Evolutionary conservation across 495 filamentous ascomycete genomes (phyloP).

Genomic region (Amorphotheca resinae): DNA sequence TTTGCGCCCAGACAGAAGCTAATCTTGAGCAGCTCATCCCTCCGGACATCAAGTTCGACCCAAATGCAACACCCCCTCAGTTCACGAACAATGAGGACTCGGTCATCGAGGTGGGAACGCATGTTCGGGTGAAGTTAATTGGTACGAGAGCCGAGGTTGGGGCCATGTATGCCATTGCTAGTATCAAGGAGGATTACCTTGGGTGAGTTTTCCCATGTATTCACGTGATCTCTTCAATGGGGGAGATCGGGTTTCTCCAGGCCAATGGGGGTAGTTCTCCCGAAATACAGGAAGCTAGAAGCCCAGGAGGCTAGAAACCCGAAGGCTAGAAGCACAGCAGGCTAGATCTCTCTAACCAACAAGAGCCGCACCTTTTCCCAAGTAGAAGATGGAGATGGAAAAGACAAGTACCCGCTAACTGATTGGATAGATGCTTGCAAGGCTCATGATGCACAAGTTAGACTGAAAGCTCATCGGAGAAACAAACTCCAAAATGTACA

Average conservation of each 20-base stretch:
- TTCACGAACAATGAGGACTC: constrained; percentile 81
- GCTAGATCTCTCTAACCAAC: no score
- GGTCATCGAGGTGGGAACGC: constrained; percentile 85
- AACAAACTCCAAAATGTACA: constrained; percentile 1
- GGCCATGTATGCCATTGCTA: constrained; percentile 91
- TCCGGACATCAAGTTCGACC: constrained; percentile 82
- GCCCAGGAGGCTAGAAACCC: no score
- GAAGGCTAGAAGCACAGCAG: no score
- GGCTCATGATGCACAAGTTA: constrained; percentile 8
- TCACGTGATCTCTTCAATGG: no score
- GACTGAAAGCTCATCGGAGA: background rate
- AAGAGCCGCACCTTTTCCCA: no score
- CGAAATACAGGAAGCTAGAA: no score
- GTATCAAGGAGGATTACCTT: constrained; percentile 77
- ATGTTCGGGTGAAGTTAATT: constrained; percentile 84
- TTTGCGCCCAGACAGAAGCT: background rate
- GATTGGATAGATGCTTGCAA: constrained; percentile 14
- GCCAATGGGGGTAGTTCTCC: no score
- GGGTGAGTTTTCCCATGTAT: constrained; percentile 22
- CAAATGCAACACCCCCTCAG: constrained; percentile 75
- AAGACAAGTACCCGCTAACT: constrained; percentile 1
- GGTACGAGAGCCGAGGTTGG: constrained; percentile 85
- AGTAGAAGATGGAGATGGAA: no score
- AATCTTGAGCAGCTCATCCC: constrained; percentile 62
- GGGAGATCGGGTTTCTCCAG: no score